These are phyloP conservation scores for Fusarium oxysporum DNA, from an alignment of 2,329 filamentous ascomycete species.

Conservation along the genomic window DNA sequence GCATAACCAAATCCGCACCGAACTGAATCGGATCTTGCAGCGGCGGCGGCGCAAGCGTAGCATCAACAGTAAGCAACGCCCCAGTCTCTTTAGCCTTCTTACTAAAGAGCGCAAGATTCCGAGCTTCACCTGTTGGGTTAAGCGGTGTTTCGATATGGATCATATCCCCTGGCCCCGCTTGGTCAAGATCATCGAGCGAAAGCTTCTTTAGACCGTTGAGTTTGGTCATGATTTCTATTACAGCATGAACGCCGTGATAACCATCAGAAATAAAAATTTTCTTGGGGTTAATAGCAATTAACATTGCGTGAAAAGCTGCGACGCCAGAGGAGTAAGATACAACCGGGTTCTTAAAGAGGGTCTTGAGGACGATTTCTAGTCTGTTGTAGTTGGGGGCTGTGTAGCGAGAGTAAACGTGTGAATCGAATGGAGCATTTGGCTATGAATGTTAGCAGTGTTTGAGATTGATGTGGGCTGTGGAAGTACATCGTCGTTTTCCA, in stretches of 20 bases:
- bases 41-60: conserved; percentile 91
- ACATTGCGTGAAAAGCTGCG: conserved; percentile 85
- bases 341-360: conserved; percentile 75
- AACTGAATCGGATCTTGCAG: conserved; percentile 85
- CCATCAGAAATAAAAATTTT: conserved; percentile 84
- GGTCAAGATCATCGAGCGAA: conserved; percentile 74
- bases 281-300: conserved; percentile 83
- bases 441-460: conserved; percentile 41
- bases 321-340: conserved; percentile 88
- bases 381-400: conserved; percentile 83
- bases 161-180: conserved; percentile 73
- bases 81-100: conserved; percentile 75
- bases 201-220: conserved; percentile 80
- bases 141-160: conserved; percentile 93
- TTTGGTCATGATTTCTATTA: conserved; percentile 78
- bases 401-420: conserved; percentile 86
- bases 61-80: conserved; percentile 84
- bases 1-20: conserved; percentile 89
- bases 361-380: conserved; percentile 82
- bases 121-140: conserved; percentile 88
- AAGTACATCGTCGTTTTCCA: not conserved
- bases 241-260: conserved; percentile 94
- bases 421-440: conserved; percentile 64
- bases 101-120: conserved; percentile 78
- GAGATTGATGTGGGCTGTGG: not conserved